phyloP scores from a whole-genome alignment of 2,329 filamentous ascomycete genomes.

The Colletotrichum kahawae region DNA sequence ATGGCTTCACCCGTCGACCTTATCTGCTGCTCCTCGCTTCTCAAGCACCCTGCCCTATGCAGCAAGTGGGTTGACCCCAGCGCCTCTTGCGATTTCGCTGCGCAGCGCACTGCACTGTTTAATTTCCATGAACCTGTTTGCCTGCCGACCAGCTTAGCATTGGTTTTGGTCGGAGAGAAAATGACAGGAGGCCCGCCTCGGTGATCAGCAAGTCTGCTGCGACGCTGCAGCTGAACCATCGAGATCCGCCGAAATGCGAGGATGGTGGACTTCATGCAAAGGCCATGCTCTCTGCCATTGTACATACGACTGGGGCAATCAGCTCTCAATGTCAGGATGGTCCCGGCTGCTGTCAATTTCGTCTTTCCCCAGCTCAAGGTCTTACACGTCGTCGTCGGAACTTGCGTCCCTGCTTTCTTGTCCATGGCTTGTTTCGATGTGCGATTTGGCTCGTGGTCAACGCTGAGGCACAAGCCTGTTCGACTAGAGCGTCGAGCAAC shows the following conservation, averaged over 20 bases:
- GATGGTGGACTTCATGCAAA: not conserved
- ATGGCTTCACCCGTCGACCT: not conserved
- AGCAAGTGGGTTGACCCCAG: not conserved
- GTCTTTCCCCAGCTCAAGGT: not conserved
- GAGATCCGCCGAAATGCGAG: not conserved
- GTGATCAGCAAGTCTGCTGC: conserved; percentile 11
- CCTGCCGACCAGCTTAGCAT: not conserved
- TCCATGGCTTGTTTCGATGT: not conserved
- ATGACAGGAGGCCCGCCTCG: not conserved
- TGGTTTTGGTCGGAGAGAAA: not conserved
- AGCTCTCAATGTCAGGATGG: not conserved
- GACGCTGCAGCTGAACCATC: conserved; percentile 3
- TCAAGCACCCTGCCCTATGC: not conserved
- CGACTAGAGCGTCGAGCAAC: not conserved
- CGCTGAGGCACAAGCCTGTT: not conserved
- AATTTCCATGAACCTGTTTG: not conserved
- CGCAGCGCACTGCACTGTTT: not conserved
- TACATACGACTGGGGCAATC: not conserved
- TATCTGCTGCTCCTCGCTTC: not conserved
- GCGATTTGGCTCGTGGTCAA: not conserved
- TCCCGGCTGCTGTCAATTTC: not conserved
- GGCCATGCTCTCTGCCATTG: not conserved
- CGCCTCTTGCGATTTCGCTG: not conserved
- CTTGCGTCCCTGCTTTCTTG: not conserved
- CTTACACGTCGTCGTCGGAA: not conserved